Evolutionary conservation across 2,329 filamentous ascomycete species (phyloP), one percentile per base, ranked within the genome.

Genomic region (Colletotrichum agaves): DNA sequence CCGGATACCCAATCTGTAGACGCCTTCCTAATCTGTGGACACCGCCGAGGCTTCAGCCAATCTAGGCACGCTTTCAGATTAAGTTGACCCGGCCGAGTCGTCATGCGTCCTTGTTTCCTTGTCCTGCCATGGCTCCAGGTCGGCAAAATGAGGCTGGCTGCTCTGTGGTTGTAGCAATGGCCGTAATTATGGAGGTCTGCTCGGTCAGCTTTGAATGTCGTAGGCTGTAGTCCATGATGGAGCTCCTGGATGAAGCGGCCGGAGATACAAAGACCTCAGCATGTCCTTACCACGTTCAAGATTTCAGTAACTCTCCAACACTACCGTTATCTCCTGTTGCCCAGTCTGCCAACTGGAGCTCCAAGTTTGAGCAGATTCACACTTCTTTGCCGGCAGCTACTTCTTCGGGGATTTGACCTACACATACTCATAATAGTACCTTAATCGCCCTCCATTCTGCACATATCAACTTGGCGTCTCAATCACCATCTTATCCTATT

Each of bases 61-160:
- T 52, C 35, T 39, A 39, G 46, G 31, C 50, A 64, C 39, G 65
- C 53, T 59, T 65, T 50, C 55, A 56, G 65, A 55, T 47, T 55
- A 55, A 56, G 39, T 49, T 53, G 60, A 58, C 37, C 31, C 52
- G 55, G 52, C 31, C 60, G 55, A 57, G 21, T 65, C 61, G 55
- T 68, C 65, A 65, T 68, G 33, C 55, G 43, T 47, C 31, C 33
- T 23, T 19, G 41, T 11, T 23, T 50, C 21, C 53, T 49, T 64
- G 61, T 59, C 19, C 61, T 15, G 23, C n/a, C 8, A 11, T 43
- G 23, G 53, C 39, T 41, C 21, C 17, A 35, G 33, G 35, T 41
- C 37, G 35, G 23, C 35, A 53, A 19, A 58, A 57, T 52, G 59
- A 37, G 47, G 15, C 23, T 27, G 60, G 27, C 35, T 44, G 27